Evolutionary conservation across 1,284 basidiomycete species (phyloP), one percentile per base, ranked within the genome.

Genomic region (Cryptococcus sp.): DNA sequence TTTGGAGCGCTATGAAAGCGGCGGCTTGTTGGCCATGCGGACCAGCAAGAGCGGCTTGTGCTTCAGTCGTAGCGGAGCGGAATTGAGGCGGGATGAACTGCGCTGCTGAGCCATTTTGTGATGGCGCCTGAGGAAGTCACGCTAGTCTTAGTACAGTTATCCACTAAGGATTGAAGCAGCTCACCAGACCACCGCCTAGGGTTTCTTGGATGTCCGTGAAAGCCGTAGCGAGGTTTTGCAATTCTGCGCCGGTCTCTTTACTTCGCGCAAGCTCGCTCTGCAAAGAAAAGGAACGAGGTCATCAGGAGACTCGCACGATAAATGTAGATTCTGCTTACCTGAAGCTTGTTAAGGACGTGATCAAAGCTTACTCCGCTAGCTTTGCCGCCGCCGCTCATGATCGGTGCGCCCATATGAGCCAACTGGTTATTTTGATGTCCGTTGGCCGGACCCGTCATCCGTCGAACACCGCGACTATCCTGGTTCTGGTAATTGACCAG

Each of bases 201-300:
- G 91, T 93, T 67, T 96, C 93, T 62, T 93, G 89, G 48, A 98
- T 92, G 40, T 97, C 93, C 48, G 83, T 86, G 85, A 99, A 92
- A 1, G 89, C 84, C n/a, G 84, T 84, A 20, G 86, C 88, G 42
- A 99, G 81, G 0, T 85, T 85, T 67, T 88, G 86, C 5, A 99
- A 82, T 73, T 99, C 94, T 1, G 86, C 83, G n/a, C 91, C 90
- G 0, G 93, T 95, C 72, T 98, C 93, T 19, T 92, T 86, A 72
- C 91, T 94, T 80, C 94, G 95, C 78, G 90, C 88, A 39, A 99
- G 84, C 74, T 98, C 94, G 65, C 86, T 88, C 79, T 98, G 88
- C 3, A 90, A 78, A 20, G 1, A 45, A 30, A 22, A 52, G 19
- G 8, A 10, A 41, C n/a, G 27, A 50, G 35, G 19, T n/a, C 47